Percentiles rank a stretch among this genome's conserved stretches.
Conservation (phyloP, 2,329 filamentous ascomycete species). For the Akanthomyces lecanii region DNA sequence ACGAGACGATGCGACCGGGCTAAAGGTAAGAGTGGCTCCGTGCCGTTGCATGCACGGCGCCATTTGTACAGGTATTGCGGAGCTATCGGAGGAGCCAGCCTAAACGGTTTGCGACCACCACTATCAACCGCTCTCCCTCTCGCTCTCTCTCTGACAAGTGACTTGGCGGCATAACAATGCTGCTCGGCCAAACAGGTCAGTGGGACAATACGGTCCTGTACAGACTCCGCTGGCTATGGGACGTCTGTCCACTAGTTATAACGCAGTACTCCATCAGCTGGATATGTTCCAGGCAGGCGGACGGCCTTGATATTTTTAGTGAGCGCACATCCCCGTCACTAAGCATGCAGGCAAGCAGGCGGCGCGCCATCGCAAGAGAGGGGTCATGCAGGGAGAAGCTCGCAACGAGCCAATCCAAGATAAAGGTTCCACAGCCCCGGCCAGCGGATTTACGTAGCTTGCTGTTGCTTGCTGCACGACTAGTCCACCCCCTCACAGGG, state of each 20-base stretch:
- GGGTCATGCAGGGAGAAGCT: conserved; percentile 10
- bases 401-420: conserved; percentile 1
- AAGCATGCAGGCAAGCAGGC: not conserved
- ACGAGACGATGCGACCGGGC: conserved; percentile 4
- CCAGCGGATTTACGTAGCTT: conserved; percentile 3
- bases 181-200: not conserved
- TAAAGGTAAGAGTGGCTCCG: not conserved
- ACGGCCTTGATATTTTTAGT: not conserved
- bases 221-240: not conserved
- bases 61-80: conserved; percentile 3
- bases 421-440: conserved; percentile 7
- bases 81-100: conserved; percentile 11
- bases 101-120: conserved; percentile 9
- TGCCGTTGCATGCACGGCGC: conserved; percentile 5
- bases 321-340: not conserved
- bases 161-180: not conserved
- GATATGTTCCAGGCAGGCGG: not conserved
- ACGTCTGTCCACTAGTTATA: not conserved
- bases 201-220: not conserved
- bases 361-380: not conserved
- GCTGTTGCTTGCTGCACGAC: not conserved
- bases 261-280: conserved; percentile 4
- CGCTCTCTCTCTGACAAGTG: not conserved
- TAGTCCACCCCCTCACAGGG: not conserved
- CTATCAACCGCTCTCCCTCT: not conserved